Conservation (phyloP, 1,284 basidiomycete genomes). For the Ganoderma resinaceum region DNA sequence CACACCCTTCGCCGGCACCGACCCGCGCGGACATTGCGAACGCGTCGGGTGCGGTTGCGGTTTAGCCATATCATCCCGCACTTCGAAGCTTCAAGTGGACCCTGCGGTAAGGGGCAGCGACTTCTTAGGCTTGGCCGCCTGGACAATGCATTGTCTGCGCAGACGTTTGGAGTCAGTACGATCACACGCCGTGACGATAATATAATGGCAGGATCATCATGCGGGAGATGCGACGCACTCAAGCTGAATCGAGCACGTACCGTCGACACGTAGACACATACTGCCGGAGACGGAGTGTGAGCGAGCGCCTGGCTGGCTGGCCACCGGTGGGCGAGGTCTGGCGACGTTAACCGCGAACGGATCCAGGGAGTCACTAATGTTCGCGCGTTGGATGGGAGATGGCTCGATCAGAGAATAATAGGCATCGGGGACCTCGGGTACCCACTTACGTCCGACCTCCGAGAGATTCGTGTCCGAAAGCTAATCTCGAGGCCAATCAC, state of each 20-base stretch:
- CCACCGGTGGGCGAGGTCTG: not conserved
- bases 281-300: not conserved
- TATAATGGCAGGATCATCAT: not conserved
- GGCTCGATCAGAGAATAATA: not conserved
- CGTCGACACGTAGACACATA: not conserved
- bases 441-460: not conserved
- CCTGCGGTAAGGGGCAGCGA: not conserved
- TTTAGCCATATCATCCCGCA: not conserved
- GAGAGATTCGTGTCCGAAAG: not conserved
- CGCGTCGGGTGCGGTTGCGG: not conserved
- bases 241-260: not conserved
- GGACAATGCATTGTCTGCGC: not conserved
- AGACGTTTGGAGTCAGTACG: not conserved
- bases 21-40: conserved; percentile 1
- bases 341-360: not conserved
- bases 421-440: not conserved
- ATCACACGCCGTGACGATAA: not conserved
- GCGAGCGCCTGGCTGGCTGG: not conserved
- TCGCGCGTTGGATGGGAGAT: not conserved
- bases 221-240: not conserved
- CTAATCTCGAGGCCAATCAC: conserved; percentile 1
- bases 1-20: not conserved
- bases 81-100: not conserved
- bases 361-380: no score
- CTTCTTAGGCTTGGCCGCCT: not conserved